Conservation (phyloP, 2,329 filamentous ascomycete genomes). For the Dothidotthia symphoricarpi region DNA sequence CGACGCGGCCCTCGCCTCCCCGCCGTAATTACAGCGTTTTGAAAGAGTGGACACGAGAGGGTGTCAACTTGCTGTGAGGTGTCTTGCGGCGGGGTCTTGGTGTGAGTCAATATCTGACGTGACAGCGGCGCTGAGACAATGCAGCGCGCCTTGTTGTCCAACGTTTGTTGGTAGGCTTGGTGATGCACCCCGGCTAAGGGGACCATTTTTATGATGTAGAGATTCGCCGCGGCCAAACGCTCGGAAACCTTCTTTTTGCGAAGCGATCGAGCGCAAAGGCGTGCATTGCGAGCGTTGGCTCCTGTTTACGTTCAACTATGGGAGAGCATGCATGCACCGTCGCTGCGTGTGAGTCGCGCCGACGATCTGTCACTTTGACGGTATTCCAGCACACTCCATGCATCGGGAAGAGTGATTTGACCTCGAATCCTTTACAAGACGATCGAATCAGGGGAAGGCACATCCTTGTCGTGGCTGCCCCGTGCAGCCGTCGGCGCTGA, state of each 20-base stretch:
- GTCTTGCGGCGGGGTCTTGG: slow-evolving; percentile 5
- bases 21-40: slow-evolving; percentile 9
- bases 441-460: slow-evolving; percentile 3
- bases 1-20: slow-evolving; percentile 10
- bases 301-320: too few relatives aligned
- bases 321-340: too few relatives aligned
- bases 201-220: slow-evolving; percentile 21
- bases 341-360: slow-evolving; percentile 6
- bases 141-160: slow-evolving; percentile 19
- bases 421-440: too few relatives aligned
- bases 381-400: slow-evolving; percentile 5
- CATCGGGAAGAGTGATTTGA: too few relatives aligned
- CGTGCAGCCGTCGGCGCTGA: too few relatives aligned
- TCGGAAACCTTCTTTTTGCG: too few relatives aligned
- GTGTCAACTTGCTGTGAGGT: slow-evolving; percentile 6
- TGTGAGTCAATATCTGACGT: slow-evolving; percentile 12
- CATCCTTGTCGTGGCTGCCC: slow-evolving; percentile 4
- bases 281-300: slow-evolving; percentile 1
- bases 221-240: slow-evolving; percentile 1
- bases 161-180: slow-evolving; percentile 25
- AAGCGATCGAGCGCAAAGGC: neutral
- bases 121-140: slow-evolving; percentile 20
- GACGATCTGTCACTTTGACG: slow-evolving; percentile 12
- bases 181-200: slow-evolving; percentile 16
- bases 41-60: neutral